Evolutionary conservation across 495 filamentous ascomycete species (phyloP), one percentile per base, ranked within the genome.

Genomic region (Aspergillus egyptiacus): DNA sequence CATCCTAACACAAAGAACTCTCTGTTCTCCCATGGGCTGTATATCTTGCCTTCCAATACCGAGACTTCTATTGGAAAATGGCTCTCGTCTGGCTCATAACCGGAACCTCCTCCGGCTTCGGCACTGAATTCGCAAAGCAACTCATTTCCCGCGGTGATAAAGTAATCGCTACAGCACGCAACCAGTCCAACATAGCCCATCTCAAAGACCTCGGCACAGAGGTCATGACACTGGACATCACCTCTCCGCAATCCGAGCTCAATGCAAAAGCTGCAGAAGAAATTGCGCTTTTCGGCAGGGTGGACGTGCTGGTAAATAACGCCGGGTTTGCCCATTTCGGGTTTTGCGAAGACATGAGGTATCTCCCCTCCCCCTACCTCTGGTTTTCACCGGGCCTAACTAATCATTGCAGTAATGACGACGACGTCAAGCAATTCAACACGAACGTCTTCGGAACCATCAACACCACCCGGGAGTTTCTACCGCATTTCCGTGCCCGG

Each of bases 141-240:
- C 69, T 67, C 20, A 67, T 77, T 20, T 63, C 56, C 15, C 64
- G 35, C 7, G 80, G 79, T 0, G 76, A 81, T 58, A 64, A 64
- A 23, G 76, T 80, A 15, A 76, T 84, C 43, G 79, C 79, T 5
- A 75, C 75, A 1, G 75, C 73, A 17, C 77, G 80, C 18, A 64
- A 61, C 41, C 56, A 62, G 15, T 55, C 67, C 0, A 67, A 61
- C 28, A 62, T 80, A 11, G 43, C 65, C 20, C 53, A 66, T 38
- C 63, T 79, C 11, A 59, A 68, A 48, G 62, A 64, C 0, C 56
- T 66, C 2, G 77, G 77, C 1, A 73, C 71, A 4, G 56, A 61
- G 2, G 61, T 55, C 8, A 38, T 76, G 5, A 56, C 66, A 37
- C 60, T 78, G 3, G 74, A 80, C 55, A 68, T 78, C 9, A 73